Conservation (phyloP, 1,284 basidiomycete genomes). For the Sporisorium sorghi region DNA sequence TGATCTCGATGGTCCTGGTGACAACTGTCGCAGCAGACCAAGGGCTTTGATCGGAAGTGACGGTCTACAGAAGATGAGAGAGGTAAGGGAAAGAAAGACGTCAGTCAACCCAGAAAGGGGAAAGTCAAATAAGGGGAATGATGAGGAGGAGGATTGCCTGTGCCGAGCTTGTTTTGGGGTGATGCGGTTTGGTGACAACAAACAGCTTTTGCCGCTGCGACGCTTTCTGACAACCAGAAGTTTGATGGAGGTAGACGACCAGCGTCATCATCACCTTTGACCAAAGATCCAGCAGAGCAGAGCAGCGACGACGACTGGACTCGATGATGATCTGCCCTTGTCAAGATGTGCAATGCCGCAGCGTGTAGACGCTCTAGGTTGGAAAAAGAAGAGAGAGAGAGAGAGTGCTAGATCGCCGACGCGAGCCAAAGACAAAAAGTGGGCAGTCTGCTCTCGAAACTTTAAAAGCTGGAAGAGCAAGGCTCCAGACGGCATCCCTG, state of each 20-base stretch:
- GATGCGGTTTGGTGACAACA: not conserved
- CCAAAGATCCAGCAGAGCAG: not conserved
- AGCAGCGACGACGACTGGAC: not conserved
- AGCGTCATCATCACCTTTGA: slow-evolving; percentile 4
- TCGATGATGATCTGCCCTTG: slow-evolving; percentile 3
- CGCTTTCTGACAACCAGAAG: slow-evolving; percentile 6
- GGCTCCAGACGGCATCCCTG: not conserved
- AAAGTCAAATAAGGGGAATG: not conserved
- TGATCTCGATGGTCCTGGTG: not conserved
- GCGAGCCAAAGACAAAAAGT: slow-evolving; percentile 7
- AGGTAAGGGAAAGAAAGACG: slow-evolving; percentile 3
- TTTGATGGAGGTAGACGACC: not conserved
- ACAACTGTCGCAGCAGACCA: not conserved
- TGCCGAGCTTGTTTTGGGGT: slow-evolving; percentile 12
- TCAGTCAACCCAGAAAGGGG: slow-evolving; percentile 1
- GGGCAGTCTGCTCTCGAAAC: not conserved
- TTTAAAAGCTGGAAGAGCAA: not conserved
- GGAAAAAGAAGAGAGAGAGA: slow-evolving; percentile 6
- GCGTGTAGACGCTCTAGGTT: slow-evolving; percentile 1
- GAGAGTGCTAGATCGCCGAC: slow-evolving; percentile 18
- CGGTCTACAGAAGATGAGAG: not conserved
- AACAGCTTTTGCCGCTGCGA: slow-evolving; percentile 1
- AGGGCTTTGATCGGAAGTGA: slow-evolving; percentile 10
- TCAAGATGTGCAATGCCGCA: slow-evolving; percentile 12
- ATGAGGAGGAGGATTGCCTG: not conserved